phyloP scores from a whole-genome alignment of 192 early-diverging fungal genomes.

The Coemansia sp. region DNA sequence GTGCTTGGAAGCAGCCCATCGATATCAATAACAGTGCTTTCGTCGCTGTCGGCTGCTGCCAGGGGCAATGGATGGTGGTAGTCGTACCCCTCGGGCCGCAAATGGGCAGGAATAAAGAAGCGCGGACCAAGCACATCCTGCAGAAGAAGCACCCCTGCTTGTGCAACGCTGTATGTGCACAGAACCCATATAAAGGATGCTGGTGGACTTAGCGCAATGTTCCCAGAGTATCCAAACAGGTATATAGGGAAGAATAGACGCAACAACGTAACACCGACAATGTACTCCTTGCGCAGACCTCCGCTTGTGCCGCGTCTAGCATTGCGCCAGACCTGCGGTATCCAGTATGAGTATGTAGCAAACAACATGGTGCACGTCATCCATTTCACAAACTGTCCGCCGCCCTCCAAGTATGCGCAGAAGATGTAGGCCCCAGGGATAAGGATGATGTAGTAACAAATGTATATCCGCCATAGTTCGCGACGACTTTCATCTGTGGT shows the following conservation, averaged over 20 bases:
- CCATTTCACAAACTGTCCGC: constrained; percentile 53
- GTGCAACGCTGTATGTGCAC: constrained; percentile 59
- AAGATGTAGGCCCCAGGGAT: constrained; percentile 63
- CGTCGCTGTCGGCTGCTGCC: constrained; percentile 11
- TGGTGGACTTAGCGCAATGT: constrained; percentile 39
- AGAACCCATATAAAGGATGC: constrained; percentile 57
- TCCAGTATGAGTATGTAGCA: constrained; percentile 70
- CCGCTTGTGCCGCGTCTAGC: constrained; percentile 63
- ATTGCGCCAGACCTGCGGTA: constrained; percentile 79
- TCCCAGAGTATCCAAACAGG: constrained; percentile 54
- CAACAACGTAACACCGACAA: constrained; percentile 60
- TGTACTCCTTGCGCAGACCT: constrained; percentile 59
- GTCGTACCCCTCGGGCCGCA: constrained; percentile 67
- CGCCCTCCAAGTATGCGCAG: constrained; percentile 59
- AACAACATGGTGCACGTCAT: constrained; percentile 51
- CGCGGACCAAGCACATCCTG: constrained; percentile 72
- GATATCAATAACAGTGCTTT: neutral
- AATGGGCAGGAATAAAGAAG: constrained; percentile 70
- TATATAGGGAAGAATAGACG: constrained; percentile 65
- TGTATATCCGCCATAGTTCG: constrained; percentile 23
- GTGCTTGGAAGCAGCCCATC: constrained; percentile 1
- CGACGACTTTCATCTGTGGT: constrained; percentile 31
- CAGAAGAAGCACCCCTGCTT: constrained; percentile 60
- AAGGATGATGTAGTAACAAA: constrained; percentile 54
- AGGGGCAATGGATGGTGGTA: constrained; percentile 65